Percentiles rank a stretch among this genome's conserved stretches.
These are phyloP conservation scores for Sclerotinia borealis DNA, from an alignment of 2,329 filamentous ascomycete species.

Conservation along the genomic window DNA sequence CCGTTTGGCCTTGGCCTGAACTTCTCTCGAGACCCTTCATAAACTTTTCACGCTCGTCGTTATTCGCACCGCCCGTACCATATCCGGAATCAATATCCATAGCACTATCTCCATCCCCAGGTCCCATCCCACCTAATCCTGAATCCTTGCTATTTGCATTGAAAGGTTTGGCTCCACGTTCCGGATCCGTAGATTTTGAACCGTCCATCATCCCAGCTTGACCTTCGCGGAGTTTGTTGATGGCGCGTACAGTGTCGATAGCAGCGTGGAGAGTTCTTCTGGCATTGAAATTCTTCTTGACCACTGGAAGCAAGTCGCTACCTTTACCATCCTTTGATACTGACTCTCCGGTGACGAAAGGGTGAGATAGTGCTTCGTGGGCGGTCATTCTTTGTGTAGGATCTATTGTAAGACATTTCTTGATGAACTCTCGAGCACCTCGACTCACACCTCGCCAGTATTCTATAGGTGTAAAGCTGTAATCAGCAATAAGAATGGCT, in stretches of 20 bases:
- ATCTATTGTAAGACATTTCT: slow-evolving; percentile 84
- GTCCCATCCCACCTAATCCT: slow-evolving; percentile 32
- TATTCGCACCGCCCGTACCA: slow-evolving; percentile 2
- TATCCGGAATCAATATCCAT: slow-evolving; percentile 30
- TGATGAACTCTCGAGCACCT: slow-evolving; percentile 85
- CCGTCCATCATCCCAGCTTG: slow-evolving; percentile 57
- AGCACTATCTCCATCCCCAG: slow-evolving; percentile 14
- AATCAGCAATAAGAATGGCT: slow-evolving; percentile 93
- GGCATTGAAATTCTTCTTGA: slow-evolving; percentile 72
- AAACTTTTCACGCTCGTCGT: slow-evolving; percentile 14
- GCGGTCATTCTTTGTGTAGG: slow-evolving; percentile 83
- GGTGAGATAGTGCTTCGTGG: slow-evolving; percentile 66
- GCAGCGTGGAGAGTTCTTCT: slow-evolving; percentile 62
- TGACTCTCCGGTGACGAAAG: slow-evolving; percentile 53
- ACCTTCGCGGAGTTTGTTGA: slow-evolving; percentile 63
- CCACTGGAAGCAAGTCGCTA: slow-evolving; percentile 59
- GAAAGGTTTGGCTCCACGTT: slow-evolving; percentile 34
- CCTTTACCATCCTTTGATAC: slow-evolving; percentile 43
- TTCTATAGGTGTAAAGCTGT: slow-evolving; percentile 87
- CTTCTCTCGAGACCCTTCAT: slow-evolving; percentile 28
- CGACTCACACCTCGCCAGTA: slow-evolving; percentile 95
- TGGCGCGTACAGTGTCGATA: slow-evolving; percentile 64
- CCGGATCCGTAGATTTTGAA: slow-evolving; percentile 45
- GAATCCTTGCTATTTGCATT: slow-evolving; percentile 40
- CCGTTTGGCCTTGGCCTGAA: slow-evolving; percentile 32